phyloP scores from a whole-genome alignment of 805 yeast species.

The Kodamaea restingae region DNA sequence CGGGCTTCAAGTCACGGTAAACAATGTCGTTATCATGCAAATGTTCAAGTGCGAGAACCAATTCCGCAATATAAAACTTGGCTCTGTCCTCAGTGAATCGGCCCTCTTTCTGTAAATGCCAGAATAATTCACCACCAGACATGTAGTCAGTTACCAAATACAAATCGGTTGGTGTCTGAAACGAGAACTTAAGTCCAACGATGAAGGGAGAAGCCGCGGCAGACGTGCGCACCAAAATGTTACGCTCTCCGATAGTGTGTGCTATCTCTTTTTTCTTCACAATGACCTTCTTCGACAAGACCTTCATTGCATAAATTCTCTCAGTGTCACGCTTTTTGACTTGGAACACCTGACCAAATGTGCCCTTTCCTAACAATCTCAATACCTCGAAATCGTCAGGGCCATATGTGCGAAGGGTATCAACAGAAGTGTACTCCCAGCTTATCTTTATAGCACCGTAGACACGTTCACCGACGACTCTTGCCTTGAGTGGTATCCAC shows the following conservation, averaged over 20 bases:
- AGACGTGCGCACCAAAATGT: constrained; percentile 89
- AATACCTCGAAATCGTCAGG: constrained; percentile 94
- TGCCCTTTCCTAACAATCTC: constrained; percentile 89
- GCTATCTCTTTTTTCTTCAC: constrained; percentile 97
- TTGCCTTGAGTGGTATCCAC: constrained; percentile 73
- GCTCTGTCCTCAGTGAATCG: constrained; percentile 91
- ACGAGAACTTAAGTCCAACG: constrained; percentile 92
- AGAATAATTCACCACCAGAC: constrained; percentile 96
- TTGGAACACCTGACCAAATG: constrained; percentile 97
- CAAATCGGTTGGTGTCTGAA: constrained; percentile 90
- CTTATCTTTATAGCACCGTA: constrained; percentile 74
- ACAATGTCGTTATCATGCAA: constrained; percentile 94
- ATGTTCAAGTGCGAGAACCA: constrained; percentile 89
- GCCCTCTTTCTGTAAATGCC: constrained; percentile 97
- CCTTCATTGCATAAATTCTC: constrained; percentile 96
- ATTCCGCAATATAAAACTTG: constrained; percentile 94
- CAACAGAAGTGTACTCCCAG: constrained; percentile 62
- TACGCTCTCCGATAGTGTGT: constrained; percentile 95
- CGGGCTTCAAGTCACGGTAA: constrained; percentile 95
- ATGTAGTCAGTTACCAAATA: constrained; percentile 94
- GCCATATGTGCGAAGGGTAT: constrained; percentile 74
- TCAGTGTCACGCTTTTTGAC: constrained; percentile 87
- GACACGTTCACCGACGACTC: constrained; percentile 72
- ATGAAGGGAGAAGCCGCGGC: constrained; percentile 87
- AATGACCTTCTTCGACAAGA: constrained; percentile 87